Conservation (phyloP, 352 stramenopile species). For the Pythium graminicola region DNA sequence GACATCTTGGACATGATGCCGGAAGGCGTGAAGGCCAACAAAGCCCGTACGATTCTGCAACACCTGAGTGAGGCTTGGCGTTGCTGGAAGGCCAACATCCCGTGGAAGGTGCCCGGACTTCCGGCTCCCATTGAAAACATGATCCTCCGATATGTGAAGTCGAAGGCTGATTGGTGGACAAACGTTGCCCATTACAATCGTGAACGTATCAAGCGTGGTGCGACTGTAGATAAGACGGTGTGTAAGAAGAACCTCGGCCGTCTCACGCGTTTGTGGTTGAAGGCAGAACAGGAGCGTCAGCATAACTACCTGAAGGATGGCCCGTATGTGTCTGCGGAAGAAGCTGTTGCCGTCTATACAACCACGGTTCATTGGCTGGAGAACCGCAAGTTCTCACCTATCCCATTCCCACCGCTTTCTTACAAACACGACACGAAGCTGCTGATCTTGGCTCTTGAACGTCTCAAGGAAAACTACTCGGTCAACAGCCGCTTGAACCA, state of each 20-base stretch:
- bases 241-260: conserved; percentile 99
- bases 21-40: conserved; percentile 99
- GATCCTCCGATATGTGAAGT: conserved; percentile 99
- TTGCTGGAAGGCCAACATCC: conserved; percentile 99
- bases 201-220: conserved; percentile 98
- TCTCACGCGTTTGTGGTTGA: conserved; percentile 98
- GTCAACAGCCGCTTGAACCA: conserved; percentile 97
- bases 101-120: conserved; percentile 99
- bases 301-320: conserved; percentile 99
- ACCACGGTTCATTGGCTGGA: conserved; percentile 99
- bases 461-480: conserved; percentile 98
- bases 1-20: conserved; percentile 99
- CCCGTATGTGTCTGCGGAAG: conserved; percentile 98
- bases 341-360: conserved; percentile 99
- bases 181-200: conserved; percentile 99
- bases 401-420: conserved; percentile 98
- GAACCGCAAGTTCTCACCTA: conserved; percentile 98
- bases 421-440: conserved; percentile 99
- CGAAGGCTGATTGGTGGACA: conserved; percentile 97
- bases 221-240: conserved; percentile 99
- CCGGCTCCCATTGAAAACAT: conserved; percentile 99
- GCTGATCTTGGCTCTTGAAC: conserved; percentile 97
- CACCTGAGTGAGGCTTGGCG: conserved; percentile 98
- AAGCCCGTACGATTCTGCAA: conserved; percentile 96
- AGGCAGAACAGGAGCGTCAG: conserved; percentile 99